These are phyloP conservation scores for Inosperma sp. DNA, from an alignment of 768 basidiomycete species.

Conservation along the genomic window DNA sequence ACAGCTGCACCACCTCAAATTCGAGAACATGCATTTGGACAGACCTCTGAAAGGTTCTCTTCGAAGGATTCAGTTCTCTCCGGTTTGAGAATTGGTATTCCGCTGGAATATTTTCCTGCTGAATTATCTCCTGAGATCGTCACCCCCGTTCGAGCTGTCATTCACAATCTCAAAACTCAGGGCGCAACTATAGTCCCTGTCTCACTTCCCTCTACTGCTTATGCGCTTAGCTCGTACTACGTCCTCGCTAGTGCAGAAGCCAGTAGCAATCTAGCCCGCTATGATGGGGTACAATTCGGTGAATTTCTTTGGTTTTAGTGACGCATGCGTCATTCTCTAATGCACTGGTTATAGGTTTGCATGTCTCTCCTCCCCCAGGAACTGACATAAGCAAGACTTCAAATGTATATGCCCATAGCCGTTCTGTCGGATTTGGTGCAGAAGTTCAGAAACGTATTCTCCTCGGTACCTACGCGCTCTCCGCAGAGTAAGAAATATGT, in stretches of 20 bases:
- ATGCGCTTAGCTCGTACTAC: slow-evolving; percentile 91
- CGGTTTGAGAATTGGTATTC: slow-evolving; percentile 70
- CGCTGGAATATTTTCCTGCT: slow-evolving; percentile 81
- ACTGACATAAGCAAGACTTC: slow-evolving; percentile 46
- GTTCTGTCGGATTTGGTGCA: slow-evolving; percentile 68
- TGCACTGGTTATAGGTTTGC: slow-evolving; percentile 39
- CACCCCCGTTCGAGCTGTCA: slow-evolving; percentile 40
- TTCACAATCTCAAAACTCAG: slow-evolving; percentile 35
- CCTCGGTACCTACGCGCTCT: slow-evolving; percentile 86
- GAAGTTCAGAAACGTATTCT: slow-evolving; percentile 88
- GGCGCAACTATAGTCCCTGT: slow-evolving; percentile 73
- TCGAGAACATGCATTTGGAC: slow-evolving; percentile 21
- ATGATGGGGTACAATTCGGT: slow-evolving; percentile 87
- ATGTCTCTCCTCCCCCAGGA: slow-evolving; percentile 39
- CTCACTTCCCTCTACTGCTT: slow-evolving; percentile 59
- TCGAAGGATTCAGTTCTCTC: slow-evolving; percentile 9
- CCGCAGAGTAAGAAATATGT: slow-evolving; percentile 68
- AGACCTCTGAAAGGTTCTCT: slow-evolving; percentile 11
- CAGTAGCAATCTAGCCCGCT: slow-evolving; percentile 85
- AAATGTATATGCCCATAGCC: slow-evolving; percentile 57
- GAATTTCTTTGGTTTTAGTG: slow-evolving; percentile 6
- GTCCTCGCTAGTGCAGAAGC: slow-evolving; percentile 95
- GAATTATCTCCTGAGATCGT: slow-evolving; percentile 51
- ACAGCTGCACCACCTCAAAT: slow-evolving; percentile 54
- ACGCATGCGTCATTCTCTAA: not conserved